Evolutionary conservation across 148 eudicot genomes (phyloP), one percentile per base, ranked within the genome.

Genomic region (Chenopodium suecicum): DNA sequence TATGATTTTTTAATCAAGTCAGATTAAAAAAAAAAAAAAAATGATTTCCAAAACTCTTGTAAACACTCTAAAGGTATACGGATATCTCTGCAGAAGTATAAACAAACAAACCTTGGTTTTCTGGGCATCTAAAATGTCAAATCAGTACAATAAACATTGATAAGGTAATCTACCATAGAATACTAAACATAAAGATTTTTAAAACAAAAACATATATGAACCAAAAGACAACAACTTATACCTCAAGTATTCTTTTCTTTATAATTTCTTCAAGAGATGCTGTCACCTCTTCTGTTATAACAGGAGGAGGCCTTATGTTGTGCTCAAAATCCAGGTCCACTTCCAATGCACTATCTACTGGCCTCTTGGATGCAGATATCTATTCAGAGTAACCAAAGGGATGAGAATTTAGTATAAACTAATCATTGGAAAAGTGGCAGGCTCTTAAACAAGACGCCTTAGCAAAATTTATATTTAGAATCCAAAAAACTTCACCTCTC

Each of bases 281-380:
- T 29, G 98, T 92, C 81, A 91, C 91, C 86, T 96, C 99, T 81
- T 94, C 99, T 16, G 99, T 96, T 79, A 92, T 91, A 41, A 91
- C 95, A 16, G 98, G 99, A 81, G 99, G 90, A 46, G 99, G 99
- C 82, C 95, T 92, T 67, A 87, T 88, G 82, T 96, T 96, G 85
- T 92, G 99, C 85, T 92, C 98, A 83, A 92, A 96, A 87, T 96
- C 98, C 31, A 96, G 87, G 84, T 94, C 95, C 80, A 90, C 98
- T 88, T 94, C 95, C 85, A 96, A 85, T 31, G 99, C 99, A 91
- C 99, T 96, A 77, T 96, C 91, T 84, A 88, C 90, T 31, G 99
- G 98, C 86, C 99, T 94, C 87, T 90, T 92, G 54, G 95, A 86
- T 72, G 99, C 99, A 69, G 90, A 89, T 25, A 96, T 93, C 99